These are phyloP conservation scores for Rhododendron kiyosumense DNA, from an alignment of 148 eudicot species.

Conservation along the genomic window DNA sequence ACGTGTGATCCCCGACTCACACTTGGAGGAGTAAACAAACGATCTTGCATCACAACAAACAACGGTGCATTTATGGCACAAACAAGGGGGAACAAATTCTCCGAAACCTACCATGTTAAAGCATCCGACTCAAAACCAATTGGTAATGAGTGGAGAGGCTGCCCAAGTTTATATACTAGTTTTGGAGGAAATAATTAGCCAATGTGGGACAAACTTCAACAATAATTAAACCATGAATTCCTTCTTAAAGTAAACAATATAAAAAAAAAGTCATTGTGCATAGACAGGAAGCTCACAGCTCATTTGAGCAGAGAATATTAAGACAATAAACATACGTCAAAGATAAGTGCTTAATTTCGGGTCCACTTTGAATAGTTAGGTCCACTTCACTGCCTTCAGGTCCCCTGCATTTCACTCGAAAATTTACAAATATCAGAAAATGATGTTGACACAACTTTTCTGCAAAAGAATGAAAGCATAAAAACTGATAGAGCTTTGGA, in stretches of 20 bases:
- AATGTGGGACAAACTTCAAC: no score
- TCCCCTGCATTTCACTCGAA: conserved; percentile 59
- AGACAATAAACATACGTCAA: conserved; percentile 43
- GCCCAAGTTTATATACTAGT: no score
- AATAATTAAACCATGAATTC: background rate
- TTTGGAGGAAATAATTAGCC: no score
- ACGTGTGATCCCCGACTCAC: no score
- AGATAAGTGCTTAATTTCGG: conserved; percentile 51
- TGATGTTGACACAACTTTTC: background rate
- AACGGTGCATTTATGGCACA: no score
- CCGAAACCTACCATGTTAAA: no score
- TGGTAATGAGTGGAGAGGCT: no score
- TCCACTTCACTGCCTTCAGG: conserved; percentile 86
- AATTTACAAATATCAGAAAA: background rate
- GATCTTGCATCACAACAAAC: no score
- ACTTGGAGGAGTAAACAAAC: no score
- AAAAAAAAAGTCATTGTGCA: background rate
- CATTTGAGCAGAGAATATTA: conserved; percentile 13
- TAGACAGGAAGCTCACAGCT: conserved; percentile 6
- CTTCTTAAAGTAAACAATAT: background rate
- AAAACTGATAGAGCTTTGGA: background rate
- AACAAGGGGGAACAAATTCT: no score
- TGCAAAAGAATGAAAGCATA: no score
- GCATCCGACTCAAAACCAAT: no score
- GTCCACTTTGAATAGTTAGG: conserved; percentile 56